Base-by-base conservation (phyloP, 257 asterid species). In the Fraxinus excelsior region DNA sequence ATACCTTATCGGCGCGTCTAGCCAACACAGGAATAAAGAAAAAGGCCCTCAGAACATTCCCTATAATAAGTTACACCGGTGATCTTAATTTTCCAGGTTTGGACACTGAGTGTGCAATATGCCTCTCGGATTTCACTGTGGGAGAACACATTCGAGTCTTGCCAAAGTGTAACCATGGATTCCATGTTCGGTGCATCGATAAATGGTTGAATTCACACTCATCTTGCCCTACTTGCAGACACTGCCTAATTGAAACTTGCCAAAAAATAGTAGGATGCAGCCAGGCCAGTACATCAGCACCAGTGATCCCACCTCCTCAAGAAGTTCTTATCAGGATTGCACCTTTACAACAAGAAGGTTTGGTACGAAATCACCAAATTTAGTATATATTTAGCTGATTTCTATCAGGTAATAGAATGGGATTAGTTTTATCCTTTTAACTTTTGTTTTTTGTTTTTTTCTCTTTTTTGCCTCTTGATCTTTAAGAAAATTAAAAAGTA, bases 171-270 rank as follows among this genome's bases (percentile, higher is more conserved):
- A 37, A 82, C 72, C 91, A 88, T 9, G 90, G 90, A 9, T 88
- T 88, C 80, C 91, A 88, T 67, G 88, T 85, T 10, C 74, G 85
- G 1, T 88, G 91, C 78, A 86, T 88, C 40, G 91, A 88, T 2
- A 84, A 67, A 29, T 88, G 91, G 91, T 79, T 88, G 3, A 77
- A 49, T 19, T 82, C 90, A 0, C 91, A 88, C 87, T 88, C 91
- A 0, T 88, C 91, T 0, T 88, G 91, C 76, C 91, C 91, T 0
- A 88, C 91, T 38, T 88, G 91, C 71, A 77, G 91, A 25, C 84
- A 88, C 83, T 86, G 91, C 74, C 85, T 88, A 42, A 80, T 85
- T 19, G 84, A 84, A 62, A 86, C 90, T 6, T 86, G 92, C 8
- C 82, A 81, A 4, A 86, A 88, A 40, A 86, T 86, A 0, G 84